Evolutionary conservation across 2,329 filamentous ascomycete genomes (phyloP).

Genomic region (Chalaropsis ovoidea): DNA sequence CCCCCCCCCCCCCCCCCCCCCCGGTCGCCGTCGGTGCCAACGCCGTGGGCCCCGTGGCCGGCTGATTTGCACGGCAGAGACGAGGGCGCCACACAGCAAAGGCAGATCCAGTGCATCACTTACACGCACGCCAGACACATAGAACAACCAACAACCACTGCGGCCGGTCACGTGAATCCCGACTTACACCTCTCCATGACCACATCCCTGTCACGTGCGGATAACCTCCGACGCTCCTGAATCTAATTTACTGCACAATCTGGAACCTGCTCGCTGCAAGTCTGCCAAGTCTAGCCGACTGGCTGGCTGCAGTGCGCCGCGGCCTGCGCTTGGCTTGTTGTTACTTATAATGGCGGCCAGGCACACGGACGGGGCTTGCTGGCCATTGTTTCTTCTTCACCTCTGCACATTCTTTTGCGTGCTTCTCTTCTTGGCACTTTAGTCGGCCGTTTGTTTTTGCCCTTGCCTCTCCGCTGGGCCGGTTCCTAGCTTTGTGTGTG

Average conservation of each 20-base stretch:
- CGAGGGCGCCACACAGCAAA: too few species aligned
- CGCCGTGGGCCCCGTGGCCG: too few species aligned
- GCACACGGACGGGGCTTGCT: too few species aligned
- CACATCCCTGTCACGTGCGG: neutral
- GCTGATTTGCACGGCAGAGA: too few species aligned
- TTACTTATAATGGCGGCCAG: neutral
- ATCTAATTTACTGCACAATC: neutral
- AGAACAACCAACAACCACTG: neutral
- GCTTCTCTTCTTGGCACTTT: neutral
- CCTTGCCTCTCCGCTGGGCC: neutral
- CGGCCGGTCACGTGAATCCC: too few species aligned
- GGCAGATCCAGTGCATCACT: too few species aligned
- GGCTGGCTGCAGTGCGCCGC: too few species aligned
- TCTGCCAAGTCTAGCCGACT: neutral
- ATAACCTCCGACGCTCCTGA: neutral
- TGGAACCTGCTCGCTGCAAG: neutral
- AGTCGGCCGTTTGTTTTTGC: neutral
- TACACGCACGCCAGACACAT: too few species aligned
- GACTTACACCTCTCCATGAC: neutral
- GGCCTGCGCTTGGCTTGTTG: too few species aligned
- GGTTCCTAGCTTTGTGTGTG: neutral
- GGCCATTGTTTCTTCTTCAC: neutral
- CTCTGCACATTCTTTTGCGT: constrained; percentile 26
- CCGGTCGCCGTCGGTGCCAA: too few species aligned
- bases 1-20: too few species aligned